Evolutionary conservation across 495 filamentous ascomycete genomes (phyloP), one percentile per base, ranked within the genome.

Genomic region (Penicillium turbatum): DNA sequence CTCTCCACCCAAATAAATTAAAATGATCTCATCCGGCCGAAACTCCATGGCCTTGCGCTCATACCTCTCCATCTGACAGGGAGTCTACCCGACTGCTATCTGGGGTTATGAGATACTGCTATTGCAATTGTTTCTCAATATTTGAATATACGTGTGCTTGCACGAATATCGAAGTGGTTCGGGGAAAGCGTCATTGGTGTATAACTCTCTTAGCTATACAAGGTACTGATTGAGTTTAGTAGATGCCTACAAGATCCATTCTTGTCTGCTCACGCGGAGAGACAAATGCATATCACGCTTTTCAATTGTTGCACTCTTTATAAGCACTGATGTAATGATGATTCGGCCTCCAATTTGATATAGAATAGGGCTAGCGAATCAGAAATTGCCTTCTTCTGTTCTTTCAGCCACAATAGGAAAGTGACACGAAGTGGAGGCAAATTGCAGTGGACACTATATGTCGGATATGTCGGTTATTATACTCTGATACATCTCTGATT

Each of bases 11-110:
- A 48, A 62, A 67, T 67, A 67, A 49, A 67, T 67, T 67, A 64
- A 65, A 66, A 64, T 66, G 63, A 66, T 67, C 61, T 67, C 64
- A 67, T 67, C 51, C 61, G 49, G 52, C 58, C 56, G 53, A 61
- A 35, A 48, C 51, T 37, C 59, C 42, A 36, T 43, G 43, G n/a
- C 43, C 45, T 42, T 45, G 16, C 41, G 42, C 51, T 51, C 55
- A 16, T 30, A 24, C 38, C 40, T 55, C 57, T 26, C 15, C 4
- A 29, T 48, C 24, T 37, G 51, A 54, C 40, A 51, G 48, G 48
- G 44, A 34, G 6, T 6, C 19, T 27, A 10, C 31, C 53, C 43
- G 31, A 50, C 50, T 41, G 5, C 30, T 30, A 43, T 52, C 37
- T 37, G n/a, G 27, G 9, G 9, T 38, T 10, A 3, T 5, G 15